Base-by-base conservation (phyloP, 2,329 filamentous ascomycete genomes). In the Helminthosporium solani region DNA sequence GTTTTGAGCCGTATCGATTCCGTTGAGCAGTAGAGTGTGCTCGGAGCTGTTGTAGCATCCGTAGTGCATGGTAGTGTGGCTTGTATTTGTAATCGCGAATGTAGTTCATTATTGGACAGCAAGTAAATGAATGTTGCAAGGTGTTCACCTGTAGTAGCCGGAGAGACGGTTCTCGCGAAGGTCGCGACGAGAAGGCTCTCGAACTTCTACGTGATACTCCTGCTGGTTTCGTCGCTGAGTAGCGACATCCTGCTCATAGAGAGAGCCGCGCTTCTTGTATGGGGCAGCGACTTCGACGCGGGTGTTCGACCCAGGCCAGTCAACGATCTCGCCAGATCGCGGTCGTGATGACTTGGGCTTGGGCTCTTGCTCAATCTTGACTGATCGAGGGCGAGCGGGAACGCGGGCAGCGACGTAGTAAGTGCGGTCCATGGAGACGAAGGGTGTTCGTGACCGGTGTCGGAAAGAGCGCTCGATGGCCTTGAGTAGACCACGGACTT, bases 371-470 rank as follows among this genome's bases (percentile, higher is more conserved):
- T 66, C 63, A 31, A 70, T 41, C 57, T 67, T 67, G 57, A 68
- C 59, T 2, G 66, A 62, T 42, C 54, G 52, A 16, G 53, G 51
- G 37, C 64, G 61, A 40, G 56, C 38, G 14, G 62, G 53, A 44
- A 62, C 60, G 50, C 72, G 72, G 25, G 70, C 58, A n/a, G 70
- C 59, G 27, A 73, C 61, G 46, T 72, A 68, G 58, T 74, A 74
- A 53, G 61, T 67, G 44, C 62, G 60, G 56, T 75, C 72, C 66
- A 73, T 73, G 61, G 67, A 72, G 53, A 75, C 62, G 50, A 75
- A 69, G 12, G 71, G 67, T 7, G 54, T 57, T 48, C 58, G 62
- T 41, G 58, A 65, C 46, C 61, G 64, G 60, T 61, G 63, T 34
- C 71, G 63, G 31, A 70, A 48, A 55, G 58, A 63, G 46, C 71